Evolutionary conservation across 2,329 filamentous ascomycete species (phyloP).

Genomic region (Geosmithia flava): DNA sequence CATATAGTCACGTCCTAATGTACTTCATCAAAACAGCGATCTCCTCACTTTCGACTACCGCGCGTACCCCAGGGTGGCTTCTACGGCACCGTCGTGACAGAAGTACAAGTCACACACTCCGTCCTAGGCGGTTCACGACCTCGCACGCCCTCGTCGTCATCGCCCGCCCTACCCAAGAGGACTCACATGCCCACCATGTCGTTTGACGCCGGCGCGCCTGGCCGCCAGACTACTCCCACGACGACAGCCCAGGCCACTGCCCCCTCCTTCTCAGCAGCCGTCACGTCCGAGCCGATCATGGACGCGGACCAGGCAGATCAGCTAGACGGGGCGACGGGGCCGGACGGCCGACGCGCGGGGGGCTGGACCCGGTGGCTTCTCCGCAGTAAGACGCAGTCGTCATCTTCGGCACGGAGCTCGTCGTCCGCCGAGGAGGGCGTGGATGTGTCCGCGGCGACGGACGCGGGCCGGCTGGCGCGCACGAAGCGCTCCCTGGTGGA

Average conservation of each 20-base stretch:
- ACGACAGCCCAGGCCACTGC: conserved; percentile 11
- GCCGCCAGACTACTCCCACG: conserved; percentile 7
- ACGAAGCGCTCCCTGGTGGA: conserved; percentile 3
- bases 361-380: no score
- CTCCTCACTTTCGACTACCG: conserved; percentile 4
- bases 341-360: no score
- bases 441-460: not conserved
- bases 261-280: conserved; percentile 12
- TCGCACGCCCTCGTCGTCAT: conserved; percentile 6
- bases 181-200: conserved; percentile 7
- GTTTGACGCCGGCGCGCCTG: conserved; percentile 7
- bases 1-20: not conserved
- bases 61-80: conserved; percentile 18
- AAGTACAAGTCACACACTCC: conserved; percentile 31
- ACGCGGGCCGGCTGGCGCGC: not conserved
- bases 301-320: conserved; percentile 10
- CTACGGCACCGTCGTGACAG: conserved; percentile 40
- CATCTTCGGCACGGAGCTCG: no score
- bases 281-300: conserved; percentile 3
- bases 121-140: not conserved
- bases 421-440: no score
- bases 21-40: not conserved
- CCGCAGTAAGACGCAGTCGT: no score
- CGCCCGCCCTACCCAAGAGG: conserved; percentile 10
- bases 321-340: no score